Percentiles rank a stretch among this genome's conserved stretches.
Conservation (phyloP, 768 basidiomycete species). For the Naganishia kalamii region DNA sequence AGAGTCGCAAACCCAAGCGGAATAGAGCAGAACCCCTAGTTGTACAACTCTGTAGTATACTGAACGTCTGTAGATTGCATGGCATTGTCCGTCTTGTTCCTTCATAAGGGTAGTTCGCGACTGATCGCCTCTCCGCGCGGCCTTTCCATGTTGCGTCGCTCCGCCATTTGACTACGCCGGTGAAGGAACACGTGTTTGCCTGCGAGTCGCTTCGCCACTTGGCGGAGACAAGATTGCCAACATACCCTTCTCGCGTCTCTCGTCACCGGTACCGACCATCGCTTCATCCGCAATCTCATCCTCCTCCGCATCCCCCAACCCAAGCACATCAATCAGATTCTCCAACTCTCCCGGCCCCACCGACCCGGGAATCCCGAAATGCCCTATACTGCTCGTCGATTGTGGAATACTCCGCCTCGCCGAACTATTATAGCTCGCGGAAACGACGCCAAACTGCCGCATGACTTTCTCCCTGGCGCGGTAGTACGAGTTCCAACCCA, state of each 20-base stretch:
- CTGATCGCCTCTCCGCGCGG: too few species aligned
- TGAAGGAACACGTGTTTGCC: too few species aligned
- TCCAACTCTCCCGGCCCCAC: background rate
- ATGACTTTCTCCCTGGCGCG: constrained; percentile 20
- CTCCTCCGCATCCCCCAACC: background rate
- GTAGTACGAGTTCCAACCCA: constrained; percentile 5
- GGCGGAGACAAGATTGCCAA: too few species aligned
- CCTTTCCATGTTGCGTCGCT: too few species aligned
- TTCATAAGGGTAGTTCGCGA: too few species aligned
- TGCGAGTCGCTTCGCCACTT: too few species aligned
- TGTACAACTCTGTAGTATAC: too few species aligned
- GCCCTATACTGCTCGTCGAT: background rate
- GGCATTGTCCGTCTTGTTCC: too few species aligned
- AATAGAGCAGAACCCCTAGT: background rate
- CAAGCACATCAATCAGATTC: constrained; percentile 17
- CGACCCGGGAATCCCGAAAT: background rate
- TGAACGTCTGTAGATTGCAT: too few species aligned
- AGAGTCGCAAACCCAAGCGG: background rate
- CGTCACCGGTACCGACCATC: too few species aligned
- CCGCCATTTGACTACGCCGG: too few species aligned
- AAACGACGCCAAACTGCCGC: constrained; percentile 13
- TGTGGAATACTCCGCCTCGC: background rate
- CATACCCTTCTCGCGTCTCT: too few species aligned
- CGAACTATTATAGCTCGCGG: constrained; percentile 8
- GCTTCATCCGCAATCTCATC: background rate